phyloP scores from a whole-genome alignment of 1,284 basidiomycete species.

The Sporisorium scitamineum region DNA sequence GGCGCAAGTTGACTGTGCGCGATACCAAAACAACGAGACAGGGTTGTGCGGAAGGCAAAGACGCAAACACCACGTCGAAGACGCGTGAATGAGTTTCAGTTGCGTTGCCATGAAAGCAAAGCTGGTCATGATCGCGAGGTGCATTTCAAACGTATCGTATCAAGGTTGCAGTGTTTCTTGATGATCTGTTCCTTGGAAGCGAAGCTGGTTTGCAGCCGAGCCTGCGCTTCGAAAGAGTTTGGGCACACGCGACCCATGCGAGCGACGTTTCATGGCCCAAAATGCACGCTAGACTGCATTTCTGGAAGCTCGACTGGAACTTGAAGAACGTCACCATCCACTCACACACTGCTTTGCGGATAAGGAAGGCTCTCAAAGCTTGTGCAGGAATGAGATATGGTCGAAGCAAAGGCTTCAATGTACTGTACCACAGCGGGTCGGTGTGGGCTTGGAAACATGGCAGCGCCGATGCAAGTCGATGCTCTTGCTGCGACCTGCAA shows the following conservation, averaged over 20 bases:
- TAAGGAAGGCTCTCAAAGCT: too few relatives aligned
- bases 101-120: neutral
- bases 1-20: too few relatives aligned
- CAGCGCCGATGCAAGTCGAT: neutral
- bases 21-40: neutral
- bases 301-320: too few relatives aligned
- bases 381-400: neutral
- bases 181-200: neutral
- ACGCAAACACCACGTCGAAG: too few relatives aligned
- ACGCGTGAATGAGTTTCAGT: too few relatives aligned
- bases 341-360: too few relatives aligned
- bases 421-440: neutral
- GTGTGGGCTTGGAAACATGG: neutral
- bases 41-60: neutral
- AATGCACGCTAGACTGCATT: too few relatives aligned
- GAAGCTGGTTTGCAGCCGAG: neutral
- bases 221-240: neutral
- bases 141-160: neutral
- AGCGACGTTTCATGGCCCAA: neutral
- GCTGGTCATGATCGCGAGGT: conserved; percentile 3
- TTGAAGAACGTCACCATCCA: too few relatives aligned
- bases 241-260: neutral
- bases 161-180: neutral
- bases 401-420: neutral
- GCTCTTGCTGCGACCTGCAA: too few relatives aligned